These are phyloP conservation scores for Coniosporium tulheliwenetii DNA, from an alignment of 2,329 filamentous ascomycete genomes.

Conservation along the genomic window DNA sequence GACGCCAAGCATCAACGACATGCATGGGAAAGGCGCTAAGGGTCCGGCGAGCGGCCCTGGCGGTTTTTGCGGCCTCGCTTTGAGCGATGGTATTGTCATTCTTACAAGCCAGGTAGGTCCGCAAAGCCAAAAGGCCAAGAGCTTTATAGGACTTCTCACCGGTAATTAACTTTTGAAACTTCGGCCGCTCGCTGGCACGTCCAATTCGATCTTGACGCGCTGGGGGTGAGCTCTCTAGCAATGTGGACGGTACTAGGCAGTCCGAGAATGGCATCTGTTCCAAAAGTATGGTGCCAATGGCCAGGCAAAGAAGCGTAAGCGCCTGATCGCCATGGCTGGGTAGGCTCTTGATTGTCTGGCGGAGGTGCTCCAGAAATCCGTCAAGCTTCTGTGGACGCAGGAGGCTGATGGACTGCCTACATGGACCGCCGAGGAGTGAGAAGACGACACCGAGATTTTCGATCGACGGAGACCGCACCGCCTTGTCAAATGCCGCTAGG, in stretches of 20 bases:
- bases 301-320: constrained; percentile 18
- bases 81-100: constrained; percentile 4
- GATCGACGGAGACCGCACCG: constrained; percentile 10
- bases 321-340: constrained; percentile 11
- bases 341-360: constrained; percentile 14
- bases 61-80: constrained; percentile 5
- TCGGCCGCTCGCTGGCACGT: neutral
- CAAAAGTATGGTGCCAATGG: constrained; percentile 17
- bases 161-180: constrained; percentile 16
- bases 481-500: constrained; percentile 13
- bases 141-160: constrained; percentile 16
- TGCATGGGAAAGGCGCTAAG: constrained; percentile 10
- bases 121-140: constrained; percentile 16
- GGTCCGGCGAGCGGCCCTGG: neutral
- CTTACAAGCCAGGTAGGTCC: constrained; percentile 14
- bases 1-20: constrained; percentile 13
- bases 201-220: neutral
- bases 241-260: neutral
- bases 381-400: constrained; percentile 11
- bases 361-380: constrained; percentile 14
- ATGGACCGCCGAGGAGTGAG: constrained; percentile 15
- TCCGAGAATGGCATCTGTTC: constrained; percentile 2
- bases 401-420: constrained; percentile 12
- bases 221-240: neutral
- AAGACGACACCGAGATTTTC: constrained; percentile 15